Conservation (phyloP, 495 filamentous ascomycete genomes). For the Lophium mytilinum region DNA sequence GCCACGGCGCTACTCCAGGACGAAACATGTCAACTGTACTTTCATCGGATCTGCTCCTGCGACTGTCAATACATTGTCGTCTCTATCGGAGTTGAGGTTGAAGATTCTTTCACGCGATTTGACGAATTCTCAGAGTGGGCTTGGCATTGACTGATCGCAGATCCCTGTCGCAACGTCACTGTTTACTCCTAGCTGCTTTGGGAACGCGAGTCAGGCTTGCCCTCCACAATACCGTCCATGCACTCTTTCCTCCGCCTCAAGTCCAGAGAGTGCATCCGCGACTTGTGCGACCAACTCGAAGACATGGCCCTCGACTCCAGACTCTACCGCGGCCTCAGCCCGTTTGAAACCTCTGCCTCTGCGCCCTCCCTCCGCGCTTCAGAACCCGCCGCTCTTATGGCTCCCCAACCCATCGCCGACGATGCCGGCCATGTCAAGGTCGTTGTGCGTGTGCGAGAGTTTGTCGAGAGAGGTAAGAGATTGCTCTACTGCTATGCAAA, state of each 20-base stretch:
- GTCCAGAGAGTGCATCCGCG: slow-evolving; percentile 31
- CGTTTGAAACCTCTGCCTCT: slow-evolving; percentile 51
- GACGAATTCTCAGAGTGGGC: not conserved
- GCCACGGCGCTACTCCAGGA: not conserved
- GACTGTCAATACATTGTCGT: not conserved
- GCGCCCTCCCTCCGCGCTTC: slow-evolving; percentile 31
- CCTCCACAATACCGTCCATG: slow-evolving; percentile 24
- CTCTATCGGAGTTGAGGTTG: not conserved
- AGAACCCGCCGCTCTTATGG: slow-evolving; percentile 24
- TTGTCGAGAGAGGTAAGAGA: slow-evolving; percentile 70
- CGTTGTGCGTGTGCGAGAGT: slow-evolving; percentile 84
- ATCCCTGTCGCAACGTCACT: not conserved
- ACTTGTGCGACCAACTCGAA: slow-evolving; percentile 24
- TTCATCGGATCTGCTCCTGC: not conserved
- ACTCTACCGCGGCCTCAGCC: slow-evolving; percentile 43
- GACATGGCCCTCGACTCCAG: slow-evolving; percentile 53
- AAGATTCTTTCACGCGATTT: not conserved
- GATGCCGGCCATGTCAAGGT: slow-evolving; percentile 80
- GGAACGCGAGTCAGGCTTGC: not conserved
- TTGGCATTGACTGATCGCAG: slow-evolving; percentile 1
- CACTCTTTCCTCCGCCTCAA: slow-evolving; percentile 44
- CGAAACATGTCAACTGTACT: not conserved
- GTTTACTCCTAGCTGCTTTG: slow-evolving; percentile 13
- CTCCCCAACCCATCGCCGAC: slow-evolving; percentile 28
- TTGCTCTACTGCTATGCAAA: not conserved